Conservation (phyloP, 768 basidiomycete genomes). For the Butyriboletus loyo region DNA sequence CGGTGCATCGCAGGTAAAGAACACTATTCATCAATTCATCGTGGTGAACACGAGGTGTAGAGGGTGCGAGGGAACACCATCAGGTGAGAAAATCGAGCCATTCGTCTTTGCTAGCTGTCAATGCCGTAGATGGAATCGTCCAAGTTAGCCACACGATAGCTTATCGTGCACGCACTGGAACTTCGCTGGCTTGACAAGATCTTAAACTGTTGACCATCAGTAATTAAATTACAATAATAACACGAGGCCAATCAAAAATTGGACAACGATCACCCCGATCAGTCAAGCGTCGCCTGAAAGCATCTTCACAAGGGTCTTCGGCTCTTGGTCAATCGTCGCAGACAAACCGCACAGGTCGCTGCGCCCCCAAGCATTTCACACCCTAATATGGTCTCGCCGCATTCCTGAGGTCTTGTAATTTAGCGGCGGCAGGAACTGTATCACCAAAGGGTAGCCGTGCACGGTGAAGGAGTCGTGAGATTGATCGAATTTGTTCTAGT, state of each 20-base stretch:
- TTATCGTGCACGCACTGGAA: neutral
- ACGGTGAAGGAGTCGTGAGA: conserved; percentile 5
- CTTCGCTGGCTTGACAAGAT: conserved; percentile 12
- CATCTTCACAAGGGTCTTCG: conserved; percentile 15
- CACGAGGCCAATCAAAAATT: conserved; percentile 21
- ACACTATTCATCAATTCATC: conserved; percentile 23
- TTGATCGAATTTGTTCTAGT: conserved; percentile 6
- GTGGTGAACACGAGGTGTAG: conserved; percentile 33
- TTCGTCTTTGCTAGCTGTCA: conserved; percentile 13
- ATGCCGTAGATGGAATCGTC: conserved; percentile 7
- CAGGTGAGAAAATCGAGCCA: conserved; percentile 7
- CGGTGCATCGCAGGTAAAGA: conserved; percentile 23
- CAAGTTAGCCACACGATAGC: conserved; percentile 1
- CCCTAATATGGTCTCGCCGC: conserved; percentile 2
- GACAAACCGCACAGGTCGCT: conserved; percentile 12
- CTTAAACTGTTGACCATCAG: conserved; percentile 14
- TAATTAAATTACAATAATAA: conserved; percentile 7
- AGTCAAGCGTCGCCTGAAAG: conserved; percentile 17
- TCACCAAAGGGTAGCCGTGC: conserved; percentile 17
- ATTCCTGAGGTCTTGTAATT: neutral
- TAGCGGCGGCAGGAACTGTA: neutral
- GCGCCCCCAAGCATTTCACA: conserved; percentile 7
- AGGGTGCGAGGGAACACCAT: conserved; percentile 11
- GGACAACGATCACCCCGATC: conserved; percentile 16
- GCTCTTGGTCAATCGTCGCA: conserved; percentile 4